A percentile compares a stretch with the other conserved stretches of the same genome.
These are phyloP conservation scores for Trichoderma hamatum DNA, from an alignment of 2,329 filamentous ascomycete genomes.

Conservation along the genomic window DNA sequence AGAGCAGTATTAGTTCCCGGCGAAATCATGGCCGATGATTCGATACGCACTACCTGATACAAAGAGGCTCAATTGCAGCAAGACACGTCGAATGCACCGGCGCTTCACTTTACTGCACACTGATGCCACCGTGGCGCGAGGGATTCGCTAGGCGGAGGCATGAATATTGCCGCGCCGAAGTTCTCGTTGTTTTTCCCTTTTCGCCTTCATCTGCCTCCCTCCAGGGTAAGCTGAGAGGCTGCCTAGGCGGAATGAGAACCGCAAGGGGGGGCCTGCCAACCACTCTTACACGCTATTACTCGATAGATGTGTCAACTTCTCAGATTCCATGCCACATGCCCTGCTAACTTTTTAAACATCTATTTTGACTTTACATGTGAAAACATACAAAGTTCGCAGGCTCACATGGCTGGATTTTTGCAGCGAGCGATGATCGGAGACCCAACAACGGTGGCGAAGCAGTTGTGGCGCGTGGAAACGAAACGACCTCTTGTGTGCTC, in stretches of 20 bases:
- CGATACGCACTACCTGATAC: background rate
- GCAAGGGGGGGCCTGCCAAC: background rate
- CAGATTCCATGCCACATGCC: background rate
- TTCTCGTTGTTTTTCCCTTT: background rate
- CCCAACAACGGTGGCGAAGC: constrained; percentile 6
- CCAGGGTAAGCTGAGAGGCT: constrained; percentile 5
- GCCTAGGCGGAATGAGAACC: background rate
- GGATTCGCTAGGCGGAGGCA: background rate
- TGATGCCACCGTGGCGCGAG: background rate
- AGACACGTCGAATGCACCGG: background rate
- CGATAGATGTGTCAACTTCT: background rate
- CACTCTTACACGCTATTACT: background rate
- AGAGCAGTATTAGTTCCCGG: background rate
- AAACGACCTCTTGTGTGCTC: background rate
- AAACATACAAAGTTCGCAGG: background rate
- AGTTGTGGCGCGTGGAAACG: constrained; percentile 6
- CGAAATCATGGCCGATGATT: background rate
- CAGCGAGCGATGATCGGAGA: constrained; percentile 2
- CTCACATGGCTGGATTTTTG: background rate
- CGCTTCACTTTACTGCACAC: background rate
- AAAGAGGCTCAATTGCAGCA: background rate
- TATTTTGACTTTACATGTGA: background rate
- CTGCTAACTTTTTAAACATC: too few species aligned
- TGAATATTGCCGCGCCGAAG: background rate
- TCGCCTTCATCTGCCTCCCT: background rate